Percentiles rank a stretch among this genome's conserved stretches.
These are phyloP conservation scores for Kodamaea neixiangensis DNA, from an alignment of 805 yeast genomes.

Conservation along the genomic window DNA sequence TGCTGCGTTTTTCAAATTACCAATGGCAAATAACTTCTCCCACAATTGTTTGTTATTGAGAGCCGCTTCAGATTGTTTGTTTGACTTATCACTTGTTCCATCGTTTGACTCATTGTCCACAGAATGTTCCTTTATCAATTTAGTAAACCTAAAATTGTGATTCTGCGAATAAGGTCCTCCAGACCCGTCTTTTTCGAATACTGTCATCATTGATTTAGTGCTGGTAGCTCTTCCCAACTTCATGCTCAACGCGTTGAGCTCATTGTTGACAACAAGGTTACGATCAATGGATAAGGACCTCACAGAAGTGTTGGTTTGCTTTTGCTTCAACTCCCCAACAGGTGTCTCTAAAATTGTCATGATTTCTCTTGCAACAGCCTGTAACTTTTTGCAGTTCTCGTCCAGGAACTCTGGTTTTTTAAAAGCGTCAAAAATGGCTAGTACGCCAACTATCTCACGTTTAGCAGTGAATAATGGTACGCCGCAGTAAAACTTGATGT, in stretches of 20 bases:
- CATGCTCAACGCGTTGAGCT: constrained; percentile 31
- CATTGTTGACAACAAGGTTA: constrained; percentile 11
- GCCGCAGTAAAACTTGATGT: constrained; percentile 62
- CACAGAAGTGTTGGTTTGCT: constrained; percentile 5
- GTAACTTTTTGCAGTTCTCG: constrained; percentile 35
- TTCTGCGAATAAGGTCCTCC: constrained; percentile 61
- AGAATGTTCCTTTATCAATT: constrained; percentile 12
- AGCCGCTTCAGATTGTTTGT: constrained; percentile 6
- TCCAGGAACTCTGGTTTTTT: constrained; percentile 40
- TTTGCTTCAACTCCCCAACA: constrained; percentile 15
- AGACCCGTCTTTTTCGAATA: constrained; percentile 65
- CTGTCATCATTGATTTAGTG: constrained; percentile 38
- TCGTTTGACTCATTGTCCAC: constrained; percentile 9
- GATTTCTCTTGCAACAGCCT: constrained; percentile 41
- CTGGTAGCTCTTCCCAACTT: constrained; percentile 62
- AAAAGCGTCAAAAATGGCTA: constrained; percentile 57
- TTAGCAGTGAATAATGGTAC: constrained; percentile 51
- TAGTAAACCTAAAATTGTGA: constrained; percentile 45
- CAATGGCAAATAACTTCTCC: constrained; percentile 33
- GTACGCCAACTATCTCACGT: constrained; percentile 53
- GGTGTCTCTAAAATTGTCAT: constrained; percentile 44
- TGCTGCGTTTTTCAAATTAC: constrained; percentile 50
- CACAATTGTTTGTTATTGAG: constrained; percentile 33
- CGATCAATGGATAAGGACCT: constrained; percentile 5
- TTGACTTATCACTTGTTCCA: not conserved